Evolutionary conservation across 768 basidiomycete genomes (phyloP), one percentile per base, ranked within the genome.

Genomic region (Cystobasidiopsis lactophilus): DNA sequence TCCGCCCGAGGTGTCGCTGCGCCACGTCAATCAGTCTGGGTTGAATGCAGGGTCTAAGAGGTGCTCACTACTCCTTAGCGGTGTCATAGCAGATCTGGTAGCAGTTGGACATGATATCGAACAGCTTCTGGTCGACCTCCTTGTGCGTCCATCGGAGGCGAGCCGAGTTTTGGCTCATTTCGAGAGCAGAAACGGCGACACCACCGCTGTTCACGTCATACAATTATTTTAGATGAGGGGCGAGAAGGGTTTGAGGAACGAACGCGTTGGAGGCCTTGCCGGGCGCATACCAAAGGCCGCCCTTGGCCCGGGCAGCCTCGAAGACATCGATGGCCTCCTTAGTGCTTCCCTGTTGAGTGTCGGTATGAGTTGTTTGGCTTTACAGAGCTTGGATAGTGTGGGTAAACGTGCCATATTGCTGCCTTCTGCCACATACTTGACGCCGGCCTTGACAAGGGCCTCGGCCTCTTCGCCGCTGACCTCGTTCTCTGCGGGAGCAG

Each of bases 161-260:
- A 62, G 75, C 73, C 61, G 76, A 78, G 71, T 82, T 81, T 69
- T 81, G 79, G 2, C 77, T 76, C 79, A 81, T 80, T 70, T 81
- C 80, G 57, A 82, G 75, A 58, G 78, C 78, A 9, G 77, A 80
- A 23, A 80, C 78, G 38, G 78, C 79, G 51, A 82, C 80, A 68
- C 80, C 80, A 66, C 80, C 80, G 59, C 73, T 74, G 74, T n/a
- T n/a, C n/a, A n/a, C n/a, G n/a, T n/a, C n/a, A n/a, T n/a, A n/a
- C n/a, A n/a, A n/a, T n/a, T n/a, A n/a, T n/a, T n/a, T n/a, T n/a
- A n/a, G n/a, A n/a, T n/a, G n/a, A n/a, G n/a, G n/a, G n/a, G n/a
- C n/a, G n/a, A n/a, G n/a, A n/a, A n/a, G n/a, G n/a, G n/a, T n/a
- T n/a, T n/a, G n/a, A n/a, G n/a, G n/a, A n/a, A n/a, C n/a, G n/a